Conservation (phyloP, 805 yeast species). For the Diddensiella transvaalensis region DNA sequence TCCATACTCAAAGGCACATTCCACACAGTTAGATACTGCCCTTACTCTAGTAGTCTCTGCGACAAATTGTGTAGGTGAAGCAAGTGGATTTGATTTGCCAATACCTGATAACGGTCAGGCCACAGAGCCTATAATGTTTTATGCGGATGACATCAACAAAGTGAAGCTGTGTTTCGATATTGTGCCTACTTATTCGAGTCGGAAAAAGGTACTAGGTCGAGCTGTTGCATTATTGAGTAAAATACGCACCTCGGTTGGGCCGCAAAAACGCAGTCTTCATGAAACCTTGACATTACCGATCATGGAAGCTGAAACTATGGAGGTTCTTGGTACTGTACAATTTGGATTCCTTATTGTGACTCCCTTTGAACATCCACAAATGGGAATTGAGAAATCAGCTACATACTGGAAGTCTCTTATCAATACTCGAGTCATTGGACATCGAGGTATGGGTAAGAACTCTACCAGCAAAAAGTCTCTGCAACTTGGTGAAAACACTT, state of each 20-base stretch:
- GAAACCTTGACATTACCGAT: conserved; percentile 70
- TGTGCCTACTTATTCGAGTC: conserved; percentile 69
- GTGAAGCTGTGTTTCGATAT: conserved; percentile 73
- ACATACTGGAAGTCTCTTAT: conserved; percentile 91
- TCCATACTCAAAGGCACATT: conserved; percentile 69
- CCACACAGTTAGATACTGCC: conserved; percentile 87
- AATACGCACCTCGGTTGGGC: conserved; percentile 64
- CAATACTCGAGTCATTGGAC: conserved; percentile 90
- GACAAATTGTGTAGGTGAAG: conserved; percentile 40
- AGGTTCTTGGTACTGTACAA: conserved; percentile 69
- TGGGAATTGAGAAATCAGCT: conserved; percentile 61
- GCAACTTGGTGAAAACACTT: conserved; percentile 93
- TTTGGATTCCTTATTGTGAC: conserved; percentile 71
- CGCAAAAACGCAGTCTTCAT: conserved; percentile 61
- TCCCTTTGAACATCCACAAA: conserved; percentile 68
- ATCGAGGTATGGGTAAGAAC: conserved; percentile 92
- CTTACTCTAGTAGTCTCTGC: conserved; percentile 66
- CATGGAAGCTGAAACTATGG: conserved; percentile 65
- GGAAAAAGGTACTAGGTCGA: conserved; percentile 62
- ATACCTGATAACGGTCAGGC: conserved; percentile 65
- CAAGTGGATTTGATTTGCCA: conserved; percentile 74
- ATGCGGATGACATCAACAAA: conserved; percentile 39
- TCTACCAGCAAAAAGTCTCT: conserved; percentile 64
- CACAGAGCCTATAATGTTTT: conserved; percentile 68
- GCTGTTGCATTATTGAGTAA: conserved; percentile 72